Conservation (phyloP, 768 basidiomycete genomes). For the Paxillus rubicundulus region DNA sequence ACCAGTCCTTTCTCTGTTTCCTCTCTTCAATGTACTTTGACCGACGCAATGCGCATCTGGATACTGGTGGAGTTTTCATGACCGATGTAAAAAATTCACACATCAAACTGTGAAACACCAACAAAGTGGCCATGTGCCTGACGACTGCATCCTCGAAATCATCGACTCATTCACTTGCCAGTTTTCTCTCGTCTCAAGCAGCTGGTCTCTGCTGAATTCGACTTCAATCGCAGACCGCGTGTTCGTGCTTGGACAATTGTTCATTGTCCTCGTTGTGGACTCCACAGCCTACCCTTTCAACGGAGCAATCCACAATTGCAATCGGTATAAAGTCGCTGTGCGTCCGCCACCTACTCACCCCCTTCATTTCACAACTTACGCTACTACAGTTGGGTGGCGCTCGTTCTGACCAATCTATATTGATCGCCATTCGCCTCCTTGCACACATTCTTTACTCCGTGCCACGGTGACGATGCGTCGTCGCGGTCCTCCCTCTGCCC, state of each 20-base stretch:
- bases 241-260: background rate
- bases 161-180: background rate
- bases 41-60: background rate
- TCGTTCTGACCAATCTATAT: background rate
- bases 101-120: too few relatives aligned
- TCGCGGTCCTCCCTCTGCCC: constrained; percentile 64
- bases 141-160: background rate
- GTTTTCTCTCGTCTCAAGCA: background rate
- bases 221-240: background rate
- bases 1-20: constrained; percentile 3
- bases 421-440: background rate
- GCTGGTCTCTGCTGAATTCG: background rate
- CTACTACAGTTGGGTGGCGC: background rate
- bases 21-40: constrained; percentile 11
- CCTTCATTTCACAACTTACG: background rate
- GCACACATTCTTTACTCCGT: background rate
- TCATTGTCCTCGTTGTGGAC: background rate
- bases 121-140: background rate
- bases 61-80: background rate
- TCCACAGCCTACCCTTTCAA: background rate
- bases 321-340: background rate
- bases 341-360: background rate
- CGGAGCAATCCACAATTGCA: too few relatives aligned
- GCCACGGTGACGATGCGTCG: constrained; percentile 49
- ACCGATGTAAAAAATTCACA: too few relatives aligned